Base-by-base conservation (phyloP, 768 basidiomycete species). In the Lactifluus pinguis region DNA sequence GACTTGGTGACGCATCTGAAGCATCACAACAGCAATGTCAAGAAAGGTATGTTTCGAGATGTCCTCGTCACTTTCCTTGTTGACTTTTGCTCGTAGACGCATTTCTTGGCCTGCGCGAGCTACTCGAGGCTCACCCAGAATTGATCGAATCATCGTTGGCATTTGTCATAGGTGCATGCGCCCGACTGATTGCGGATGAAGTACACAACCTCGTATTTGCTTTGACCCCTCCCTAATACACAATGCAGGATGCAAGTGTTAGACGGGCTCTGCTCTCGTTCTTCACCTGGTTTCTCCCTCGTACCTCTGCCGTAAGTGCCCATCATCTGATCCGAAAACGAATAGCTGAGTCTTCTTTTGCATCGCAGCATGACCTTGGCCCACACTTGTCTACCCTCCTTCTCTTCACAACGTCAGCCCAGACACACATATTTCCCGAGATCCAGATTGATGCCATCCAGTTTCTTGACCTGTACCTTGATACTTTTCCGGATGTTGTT, bases 391-490 rank as follows among this genome's bases (percentile, higher is more conserved):
- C 89, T 1, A 68, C 85, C 0, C 76, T 98, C 6, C 76, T 98
- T 25, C 81, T 98, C 15, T 95, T 94, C 70, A 84, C 85, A 0
- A 86, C 90, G 6, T 95, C 94, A 10, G 92, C 92, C 0, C 87
- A 95, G 71, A 94, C 92, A 0, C 89, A 95, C 67, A 95, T 98
- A 50, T 97, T 94, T 71, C 94, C 94, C 21, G 92, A 95, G 71
- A 92, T 98, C 61, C 82, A 93, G 15, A 80, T 98, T 42, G 95
- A 98, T 69, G 91, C 92, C 3, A 78, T 95, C 56, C 84, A 86
- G 13, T 83, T 92, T 65, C 72, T 98, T 47, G 81, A 89, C 67
- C 69, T 95, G 25, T 78, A 92, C 44, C 77, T 97, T 4, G 83
- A 86, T 41, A 68, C 76, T 60, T 81, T 88, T 4, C 92, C 94